Conservation (phyloP, 2,329 filamentous ascomycete species). For the Diplodia seriata region DNA sequence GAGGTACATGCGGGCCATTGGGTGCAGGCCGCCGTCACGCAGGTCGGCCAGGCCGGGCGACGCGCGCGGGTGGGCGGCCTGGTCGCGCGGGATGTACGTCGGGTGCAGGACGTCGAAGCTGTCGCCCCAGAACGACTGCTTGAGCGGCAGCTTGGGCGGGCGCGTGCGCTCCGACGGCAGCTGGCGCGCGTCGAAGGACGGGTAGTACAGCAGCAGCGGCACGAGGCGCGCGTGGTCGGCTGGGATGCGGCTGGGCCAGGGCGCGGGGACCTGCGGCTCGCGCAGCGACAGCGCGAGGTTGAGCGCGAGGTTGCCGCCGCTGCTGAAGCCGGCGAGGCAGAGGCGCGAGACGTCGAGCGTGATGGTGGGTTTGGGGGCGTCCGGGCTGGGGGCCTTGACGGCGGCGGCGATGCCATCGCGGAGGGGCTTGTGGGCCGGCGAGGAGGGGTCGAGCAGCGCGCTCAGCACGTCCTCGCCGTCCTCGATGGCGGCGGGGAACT, state of each 20-base stretch:
- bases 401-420: slow-evolving; percentile 33
- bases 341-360: slow-evolving; percentile 51
- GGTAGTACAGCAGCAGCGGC: slow-evolving; percentile 53
- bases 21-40: slow-evolving; percentile 42
- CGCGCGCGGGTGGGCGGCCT: slow-evolving; percentile 49
- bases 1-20: slow-evolving; percentile 50
- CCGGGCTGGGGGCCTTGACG: slow-evolving; percentile 33
- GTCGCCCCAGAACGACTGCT: slow-evolving; percentile 40
- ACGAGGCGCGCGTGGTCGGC: slow-evolving; percentile 44
- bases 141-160: slow-evolving; percentile 44
- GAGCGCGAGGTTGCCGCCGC: slow-evolving; percentile 57
- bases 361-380: slow-evolving; percentile 36
- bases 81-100: slow-evolving; percentile 50
- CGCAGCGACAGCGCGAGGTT: slow-evolving; percentile 49
- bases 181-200: slow-evolving; percentile 51
- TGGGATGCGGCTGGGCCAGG: slow-evolving; percentile 50
- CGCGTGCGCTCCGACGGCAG: slow-evolving; percentile 50
- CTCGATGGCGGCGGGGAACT: slow-evolving; percentile 56
- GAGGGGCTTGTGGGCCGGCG: neutral
- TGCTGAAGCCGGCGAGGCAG: slow-evolving; percentile 54
- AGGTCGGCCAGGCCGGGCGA: slow-evolving; percentile 50
- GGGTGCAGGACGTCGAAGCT: slow-evolving; percentile 51
- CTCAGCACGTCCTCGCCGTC: slow-evolving; percentile 56
- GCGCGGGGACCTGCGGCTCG: slow-evolving; percentile 43
- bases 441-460: slow-evolving; percentile 50